Evolutionary conservation across 2,329 filamentous ascomycete genomes (phyloP).

Genomic region (Bipolaris oryzae): DNA sequence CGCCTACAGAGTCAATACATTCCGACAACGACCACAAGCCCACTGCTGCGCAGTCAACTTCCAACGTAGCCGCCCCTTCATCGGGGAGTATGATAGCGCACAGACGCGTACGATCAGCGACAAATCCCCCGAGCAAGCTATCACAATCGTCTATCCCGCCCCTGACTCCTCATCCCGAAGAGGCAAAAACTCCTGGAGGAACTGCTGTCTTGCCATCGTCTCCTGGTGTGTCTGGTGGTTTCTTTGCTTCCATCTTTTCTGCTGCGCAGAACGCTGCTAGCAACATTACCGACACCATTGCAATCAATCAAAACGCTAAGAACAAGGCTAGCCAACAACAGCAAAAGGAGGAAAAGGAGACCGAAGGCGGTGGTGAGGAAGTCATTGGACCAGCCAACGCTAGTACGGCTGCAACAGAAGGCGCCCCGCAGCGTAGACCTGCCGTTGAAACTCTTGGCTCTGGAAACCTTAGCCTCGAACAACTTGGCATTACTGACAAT

Average conservation of each 20-base stretch:
- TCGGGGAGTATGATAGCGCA: conserved; percentile 77
- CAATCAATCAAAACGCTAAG: conserved; percentile 63
- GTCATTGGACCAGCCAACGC: conserved; percentile 47
- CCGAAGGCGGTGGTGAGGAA: conserved; percentile 48
- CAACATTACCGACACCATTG: conserved; percentile 74
- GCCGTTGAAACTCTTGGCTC: conserved; percentile 88
- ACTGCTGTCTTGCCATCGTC: conserved; percentile 55
- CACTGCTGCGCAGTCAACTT: conserved; percentile 48
- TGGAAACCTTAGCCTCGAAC: conserved; percentile 86
- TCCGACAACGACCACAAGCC: conserved; percentile 35
- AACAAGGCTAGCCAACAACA: conserved; percentile 54
- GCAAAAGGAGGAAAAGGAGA: conserved; percentile 33
- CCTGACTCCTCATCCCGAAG: conserved; percentile 78
- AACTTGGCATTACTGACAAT: conserved; percentile 78
- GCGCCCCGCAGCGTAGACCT: conserved; percentile 60
- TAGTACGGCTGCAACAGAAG: conserved; percentile 27
- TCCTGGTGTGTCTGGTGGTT: conserved; percentile 61
- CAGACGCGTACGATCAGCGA: conserved; percentile 65
- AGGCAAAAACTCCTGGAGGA: conserved; percentile 64
- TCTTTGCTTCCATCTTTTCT: conserved; percentile 93
- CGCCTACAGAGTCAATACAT: conserved; percentile 38
- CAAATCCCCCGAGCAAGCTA: conserved; percentile 77
- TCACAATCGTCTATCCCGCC: conserved; percentile 72
- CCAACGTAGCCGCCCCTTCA: conserved; percentile 64
- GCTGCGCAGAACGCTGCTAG: conserved; percentile 91